Evolutionary conservation across 805 yeast species (phyloP), one percentile per base, ranked within the genome.

Genomic region (Candida rishiriensis): DNA sequence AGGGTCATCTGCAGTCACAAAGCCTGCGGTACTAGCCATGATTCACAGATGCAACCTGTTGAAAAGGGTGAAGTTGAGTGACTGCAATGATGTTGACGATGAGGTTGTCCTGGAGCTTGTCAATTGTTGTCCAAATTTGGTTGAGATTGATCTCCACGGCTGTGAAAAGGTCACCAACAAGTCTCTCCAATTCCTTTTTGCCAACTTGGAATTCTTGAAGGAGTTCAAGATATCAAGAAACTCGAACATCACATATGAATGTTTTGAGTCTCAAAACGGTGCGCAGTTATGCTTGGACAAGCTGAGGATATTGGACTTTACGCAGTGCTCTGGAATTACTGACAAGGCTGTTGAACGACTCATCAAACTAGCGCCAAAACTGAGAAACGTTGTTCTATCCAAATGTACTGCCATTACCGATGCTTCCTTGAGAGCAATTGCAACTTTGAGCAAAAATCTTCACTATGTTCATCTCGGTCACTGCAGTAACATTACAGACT

Each of bases 391-490:
- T 30, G 90, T 88, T 13, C 70, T 91, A 45, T 90, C 96, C 9
- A 93, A 93, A 64, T 93, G 98, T 70, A 71, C 81, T 58, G 81
- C 82, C 57, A 79, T 91, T 28, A 88, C 97, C 1, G 97, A 91
- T 68, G 75, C 81, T 1, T 81, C 95, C 3, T 68, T 91, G 35
- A 71, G 80, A 41, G 79, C 87, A 14, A 71, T 93, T 49, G 76
- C 95, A 7, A 73, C 72, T 29, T 71, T 93, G 46, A 95, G 91
- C 3, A 78, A 85, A 56, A 82, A 83, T 53, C 71, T 91, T 53
- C 97, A 89, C 58, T 88, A 89, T 55, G 75, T 93, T 40, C 98
- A 93, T 67, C 74, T 91, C 48, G 98, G 98, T 14, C 98, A 91
- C 68, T 93, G 99, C 69, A 76, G 81, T 38, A 79, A 85, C 57